Percentiles rank a stretch among this genome's conserved stretches.
These are phyloP conservation scores for Nectriaceae sp. DNA, from an alignment of 2,329 filamentous ascomycete genomes.

Conservation along the genomic window DNA sequence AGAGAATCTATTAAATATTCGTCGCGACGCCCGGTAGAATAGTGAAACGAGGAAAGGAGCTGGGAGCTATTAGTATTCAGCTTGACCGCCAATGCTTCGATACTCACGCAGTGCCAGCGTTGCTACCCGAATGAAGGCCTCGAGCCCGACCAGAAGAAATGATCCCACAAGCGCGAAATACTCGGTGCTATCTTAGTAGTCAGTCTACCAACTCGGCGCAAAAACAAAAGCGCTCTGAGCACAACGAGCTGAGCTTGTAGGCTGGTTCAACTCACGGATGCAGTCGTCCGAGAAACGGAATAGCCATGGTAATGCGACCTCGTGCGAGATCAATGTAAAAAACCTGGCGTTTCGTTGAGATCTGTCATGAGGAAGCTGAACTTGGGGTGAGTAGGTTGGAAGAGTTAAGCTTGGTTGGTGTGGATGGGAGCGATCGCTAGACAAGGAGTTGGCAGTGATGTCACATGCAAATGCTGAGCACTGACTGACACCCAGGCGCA, in stretches of 20 bases:
- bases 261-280: constrained; percentile 46
- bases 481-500: constrained; percentile 1
- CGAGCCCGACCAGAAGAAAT: constrained; percentile 78
- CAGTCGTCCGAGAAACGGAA: constrained; percentile 55
- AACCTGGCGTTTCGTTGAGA: constrained; percentile 7
- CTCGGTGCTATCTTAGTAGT: constrained; percentile 61
- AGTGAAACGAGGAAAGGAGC: constrained; percentile 79
- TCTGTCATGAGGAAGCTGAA: constrained; percentile 5
- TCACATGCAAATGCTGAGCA: constrained; percentile 28
- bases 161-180: constrained; percentile 86
- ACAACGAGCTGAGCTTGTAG: neutral
- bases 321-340: neutral
- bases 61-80: constrained; percentile 38
- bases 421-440: neutral
- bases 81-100: constrained; percentile 6
- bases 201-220: neutral
- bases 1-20: constrained; percentile 77
- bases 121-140: constrained; percentile 79
- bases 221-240: neutral
- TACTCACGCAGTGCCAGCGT: constrained; percentile 82
- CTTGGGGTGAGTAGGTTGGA: constrained; percentile 8
- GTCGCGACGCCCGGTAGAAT: constrained; percentile 80
- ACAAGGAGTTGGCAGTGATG: constrained; percentile 19
- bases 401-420: neutral
- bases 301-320: constrained; percentile 43